These are phyloP conservation scores for Fomes fomentarius DNA, from an alignment of 1,284 basidiomycete species.

Conservation along the genomic window DNA sequence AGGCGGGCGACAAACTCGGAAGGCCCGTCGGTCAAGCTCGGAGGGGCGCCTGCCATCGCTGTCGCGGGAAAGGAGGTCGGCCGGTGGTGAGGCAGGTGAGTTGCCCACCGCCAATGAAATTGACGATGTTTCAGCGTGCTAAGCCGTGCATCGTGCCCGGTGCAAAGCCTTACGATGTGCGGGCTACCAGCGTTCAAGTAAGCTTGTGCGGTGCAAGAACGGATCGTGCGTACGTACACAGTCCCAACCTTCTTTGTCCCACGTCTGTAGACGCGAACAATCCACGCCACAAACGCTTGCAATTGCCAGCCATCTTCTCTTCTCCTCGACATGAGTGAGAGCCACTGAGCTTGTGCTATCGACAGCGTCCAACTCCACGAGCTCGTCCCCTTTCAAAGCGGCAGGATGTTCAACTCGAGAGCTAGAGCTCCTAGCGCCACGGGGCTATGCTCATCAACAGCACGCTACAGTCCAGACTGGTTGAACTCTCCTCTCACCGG, in stretches of 20 bases:
- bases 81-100: too few relatives aligned
- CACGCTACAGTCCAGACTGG: too few relatives aligned
- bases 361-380: too few relatives aligned
- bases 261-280: conserved; percentile 2
- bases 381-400: too few relatives aligned
- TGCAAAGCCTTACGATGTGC: background rate
- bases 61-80: too few relatives aligned
- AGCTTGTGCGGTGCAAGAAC: background rate
- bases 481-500: too few relatives aligned
- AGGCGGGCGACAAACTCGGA: conserved; percentile 10
- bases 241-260: background rate
- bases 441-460: too few relatives aligned
- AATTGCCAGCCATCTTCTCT: background rate
- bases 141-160: background rate
- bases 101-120: too few relatives aligned
- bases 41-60: too few relatives aligned
- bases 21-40: conserved; percentile 3
- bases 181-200: background rate
- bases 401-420: too few relatives aligned
- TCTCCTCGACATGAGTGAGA: background rate
- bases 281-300: background rate
- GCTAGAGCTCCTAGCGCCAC: too few relatives aligned
- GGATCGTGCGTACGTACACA: background rate
- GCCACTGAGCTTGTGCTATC: background rate
- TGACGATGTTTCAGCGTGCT: background rate